Percentiles rank a stretch among this genome's conserved stretches.
These are phyloP conservation scores for Juglanconis oblonga DNA, from an alignment of 2,329 filamentous ascomycete species.

Conservation along the genomic window DNA sequence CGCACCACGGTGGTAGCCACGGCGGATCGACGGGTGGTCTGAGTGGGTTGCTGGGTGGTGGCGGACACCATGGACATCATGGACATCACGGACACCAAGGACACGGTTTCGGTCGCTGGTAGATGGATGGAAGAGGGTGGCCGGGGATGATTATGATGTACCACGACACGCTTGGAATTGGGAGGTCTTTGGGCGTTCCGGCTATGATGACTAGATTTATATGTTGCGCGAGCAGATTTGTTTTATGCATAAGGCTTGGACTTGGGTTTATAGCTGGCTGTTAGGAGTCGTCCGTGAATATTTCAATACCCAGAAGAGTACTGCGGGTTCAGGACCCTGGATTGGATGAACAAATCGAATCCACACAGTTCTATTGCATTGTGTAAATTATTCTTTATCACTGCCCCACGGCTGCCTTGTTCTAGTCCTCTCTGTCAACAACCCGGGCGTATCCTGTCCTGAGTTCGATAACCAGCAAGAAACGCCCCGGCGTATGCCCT, in stretches of 20 bases:
- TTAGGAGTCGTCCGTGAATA: not conserved
- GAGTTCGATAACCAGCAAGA: not conserved
- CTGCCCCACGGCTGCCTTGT: not conserved
- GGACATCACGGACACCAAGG: conserved; percentile 11
- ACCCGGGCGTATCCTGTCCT: not conserved
- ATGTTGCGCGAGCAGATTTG: not conserved
- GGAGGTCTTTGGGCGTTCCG: not conserved
- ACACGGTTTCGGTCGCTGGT: not conserved
- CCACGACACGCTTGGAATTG: not conserved
- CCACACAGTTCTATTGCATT: not conserved
- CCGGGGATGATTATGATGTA: not conserved
- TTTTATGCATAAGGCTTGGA: not conserved
- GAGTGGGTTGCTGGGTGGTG: not conserved
- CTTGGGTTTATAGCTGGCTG: no score
- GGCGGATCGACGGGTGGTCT: not conserved
- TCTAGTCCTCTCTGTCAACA: not conserved
- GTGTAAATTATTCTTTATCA: not conserved
- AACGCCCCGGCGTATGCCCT: not conserved
- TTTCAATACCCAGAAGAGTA: not conserved
- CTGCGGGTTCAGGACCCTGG: not conserved
- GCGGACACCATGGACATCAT: conserved; percentile 10
- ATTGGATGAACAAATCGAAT: not conserved
- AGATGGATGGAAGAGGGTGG: not conserved
- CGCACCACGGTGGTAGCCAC: not conserved
- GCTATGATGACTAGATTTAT: not conserved